These are phyloP conservation scores for Backusella luteola DNA, from an alignment of 192 early-diverging fungal genomes.

Conservation along the genomic window DNA sequence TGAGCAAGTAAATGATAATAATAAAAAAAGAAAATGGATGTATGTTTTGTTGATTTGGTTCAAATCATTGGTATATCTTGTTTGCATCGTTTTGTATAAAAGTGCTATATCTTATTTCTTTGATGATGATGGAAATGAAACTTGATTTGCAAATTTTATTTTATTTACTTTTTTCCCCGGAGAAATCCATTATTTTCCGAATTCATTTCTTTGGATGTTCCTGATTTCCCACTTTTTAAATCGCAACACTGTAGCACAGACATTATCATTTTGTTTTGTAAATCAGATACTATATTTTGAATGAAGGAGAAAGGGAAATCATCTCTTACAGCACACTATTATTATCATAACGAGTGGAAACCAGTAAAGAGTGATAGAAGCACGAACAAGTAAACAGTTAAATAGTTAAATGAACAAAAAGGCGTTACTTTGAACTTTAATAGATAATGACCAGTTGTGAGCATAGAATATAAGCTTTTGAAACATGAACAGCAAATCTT, in stretches of 20 bases:
- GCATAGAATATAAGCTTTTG: too few species aligned
- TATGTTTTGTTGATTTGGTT: not conserved
- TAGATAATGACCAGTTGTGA: not conserved
- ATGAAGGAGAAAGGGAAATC: too few species aligned
- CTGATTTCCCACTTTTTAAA: not conserved
- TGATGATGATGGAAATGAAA: not conserved
- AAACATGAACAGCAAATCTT: too few species aligned
- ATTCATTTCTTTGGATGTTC: not conserved
- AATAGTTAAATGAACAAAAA: too few species aligned
- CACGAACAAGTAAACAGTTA: too few species aligned
- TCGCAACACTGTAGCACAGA: not conserved
- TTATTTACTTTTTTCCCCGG: not conserved
- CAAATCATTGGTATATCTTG: not conserved
- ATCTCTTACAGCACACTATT: too few species aligned
- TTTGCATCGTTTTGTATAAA: too few species aligned
- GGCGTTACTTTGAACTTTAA: too few species aligned
- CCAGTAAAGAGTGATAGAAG: too few species aligned
- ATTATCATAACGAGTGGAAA: too few species aligned
- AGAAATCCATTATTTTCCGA: not conserved
- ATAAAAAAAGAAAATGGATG: not conserved
- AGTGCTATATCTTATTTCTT: too few species aligned
- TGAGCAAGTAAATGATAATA: slow-evolving; percentile 1
- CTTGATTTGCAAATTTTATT: not conserved
- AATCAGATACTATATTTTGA: too few species aligned
- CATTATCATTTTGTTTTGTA: not conserved